Evolutionary conservation across 163 green algal species (phyloP).

Genomic region (Scenedesmus sp.): DNA sequence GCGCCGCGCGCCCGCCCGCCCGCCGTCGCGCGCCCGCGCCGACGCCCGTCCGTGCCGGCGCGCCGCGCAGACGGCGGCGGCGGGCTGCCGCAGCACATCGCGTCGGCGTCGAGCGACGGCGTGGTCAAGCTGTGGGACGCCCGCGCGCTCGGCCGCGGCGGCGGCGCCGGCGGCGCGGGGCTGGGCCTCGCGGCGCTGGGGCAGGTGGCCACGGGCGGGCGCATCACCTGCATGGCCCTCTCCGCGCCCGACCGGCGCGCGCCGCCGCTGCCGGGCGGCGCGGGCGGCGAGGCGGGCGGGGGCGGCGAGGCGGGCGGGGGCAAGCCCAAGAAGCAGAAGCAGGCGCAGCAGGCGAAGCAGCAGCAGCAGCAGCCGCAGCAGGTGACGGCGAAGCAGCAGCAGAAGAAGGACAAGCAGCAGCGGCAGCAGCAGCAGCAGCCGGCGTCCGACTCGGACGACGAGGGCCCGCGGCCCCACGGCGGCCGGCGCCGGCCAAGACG

Average conservation of each 20-base stretch:
- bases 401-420: conserved; percentile 15
- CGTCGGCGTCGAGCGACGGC: conserved; percentile 68
- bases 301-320: background rate
- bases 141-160: conserved; percentile 19
- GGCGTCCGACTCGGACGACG: too few relatives aligned
- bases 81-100: conserved; percentile 40
- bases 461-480: too few relatives aligned
- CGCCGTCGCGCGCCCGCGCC: too few relatives aligned
- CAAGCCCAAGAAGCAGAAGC: conserved; percentile 23
- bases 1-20: too few relatives aligned
- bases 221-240: conserved; percentile 50
- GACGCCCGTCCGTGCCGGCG: too few relatives aligned
- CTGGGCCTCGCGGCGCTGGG: conserved; percentile 18
- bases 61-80: background rate
- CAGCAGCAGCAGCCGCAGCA: conserved; percentile 30
- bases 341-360: conserved; percentile 18
- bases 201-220: conserved; percentile 9
- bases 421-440: conserved; percentile 12
- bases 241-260: conserved; percentile 13
- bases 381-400: background rate
- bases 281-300: background rate
- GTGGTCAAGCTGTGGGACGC: conserved; percentile 70
- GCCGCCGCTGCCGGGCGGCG: background rate
- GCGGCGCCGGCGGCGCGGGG: conserved; percentile 2
- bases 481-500: too few relatives aligned